A percentile compares a stretch with the other conserved stretches of the same genome.
These are phyloP conservation scores for Oropetium thomaeum DNA, from an alignment of 176 grass and related monocot genomes.

Conservation along the genomic window DNA sequence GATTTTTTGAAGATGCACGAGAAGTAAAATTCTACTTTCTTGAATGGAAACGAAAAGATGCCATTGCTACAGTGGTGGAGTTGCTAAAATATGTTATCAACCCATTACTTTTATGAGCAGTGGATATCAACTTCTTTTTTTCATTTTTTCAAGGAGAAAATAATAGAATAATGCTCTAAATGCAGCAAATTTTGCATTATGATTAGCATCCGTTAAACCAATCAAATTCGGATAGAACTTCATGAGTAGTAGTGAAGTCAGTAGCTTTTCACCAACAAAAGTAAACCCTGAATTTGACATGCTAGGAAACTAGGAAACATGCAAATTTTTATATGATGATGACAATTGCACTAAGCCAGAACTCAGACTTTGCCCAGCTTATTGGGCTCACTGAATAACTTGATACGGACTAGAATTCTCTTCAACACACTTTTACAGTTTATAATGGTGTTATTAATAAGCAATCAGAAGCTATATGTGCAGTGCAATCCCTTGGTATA, in stretches of 20 bases:
- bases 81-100: slow-evolving; percentile 19
- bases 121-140: slow-evolving; percentile 9
- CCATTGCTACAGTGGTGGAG: not conserved
- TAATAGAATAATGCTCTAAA: not conserved
- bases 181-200: not conserved
- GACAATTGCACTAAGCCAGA: slow-evolving; percentile 10
- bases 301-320: slow-evolving; percentile 15
- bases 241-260: not conserved
- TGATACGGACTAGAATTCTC: too few relatives aligned
- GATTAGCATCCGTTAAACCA: not conserved
- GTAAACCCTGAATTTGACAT: slow-evolving; percentile 6
- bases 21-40: slow-evolving; percentile 18
- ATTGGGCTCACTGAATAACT: not conserved
- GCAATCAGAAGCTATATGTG: slow-evolving; percentile 5
- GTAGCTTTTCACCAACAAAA: not conserved
- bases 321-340: slow-evolving; percentile 5
- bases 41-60: slow-evolving; percentile 24
- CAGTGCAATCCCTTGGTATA: slow-evolving; percentile 18
- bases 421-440: slow-evolving; percentile 10
- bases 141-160: slow-evolving; percentile 6
- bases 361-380: slow-evolving; percentile 15
- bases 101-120: not conserved
- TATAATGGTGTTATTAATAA: slow-evolving; percentile 6
- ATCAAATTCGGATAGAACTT: not conserved
- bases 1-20: slow-evolving; percentile 14